phyloP scores from a whole-genome alignment of 1,284 basidiomycete genomes.

The Omphalotus olearius region DNA sequence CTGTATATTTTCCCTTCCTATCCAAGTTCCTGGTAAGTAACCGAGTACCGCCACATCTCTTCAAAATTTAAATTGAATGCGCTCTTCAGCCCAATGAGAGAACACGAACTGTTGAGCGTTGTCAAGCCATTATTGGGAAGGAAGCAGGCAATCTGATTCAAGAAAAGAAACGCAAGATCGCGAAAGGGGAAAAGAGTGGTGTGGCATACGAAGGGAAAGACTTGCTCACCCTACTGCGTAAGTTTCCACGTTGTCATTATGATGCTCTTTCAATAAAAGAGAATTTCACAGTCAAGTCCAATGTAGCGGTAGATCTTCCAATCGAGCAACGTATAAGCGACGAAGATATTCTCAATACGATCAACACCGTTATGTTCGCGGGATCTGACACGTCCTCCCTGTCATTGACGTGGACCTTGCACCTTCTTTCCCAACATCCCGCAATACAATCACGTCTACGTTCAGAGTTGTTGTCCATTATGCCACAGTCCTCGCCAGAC shows the following conservation, averaged over 20 bases:
- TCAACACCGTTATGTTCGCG: conserved; percentile 86
- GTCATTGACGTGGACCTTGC: conserved; percentile 72
- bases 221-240: conserved; percentile 62
- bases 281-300: conserved; percentile 60
- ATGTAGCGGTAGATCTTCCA: conserved; percentile 57
- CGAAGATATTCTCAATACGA: conserved; percentile 74
- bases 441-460: conserved; percentile 62
- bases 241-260: conserved; percentile 22
- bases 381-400: conserved; percentile 83
- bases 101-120: conserved; percentile 45
- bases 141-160: conserved; percentile 68
- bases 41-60: not conserved
- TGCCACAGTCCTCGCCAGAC: conserved; percentile 25
- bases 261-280: not conserved
- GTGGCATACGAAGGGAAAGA: conserved; percentile 53
- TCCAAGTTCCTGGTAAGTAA: conserved; percentile 53
- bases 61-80: conserved; percentile 10
- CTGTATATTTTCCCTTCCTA: conserved; percentile 59
- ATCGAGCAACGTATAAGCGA: conserved; percentile 73
- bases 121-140: conserved; percentile 57
- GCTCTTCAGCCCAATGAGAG: conserved; percentile 49
- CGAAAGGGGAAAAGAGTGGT: conserved; percentile 48
- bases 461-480: conserved; percentile 47
- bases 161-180: conserved; percentile 66
- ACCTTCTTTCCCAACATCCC: conserved; percentile 63